A percentile compares a stretch with the other conserved stretches of the same genome.
Evolutionary conservation across 73 alveolate species (phyloP).

Genomic region (Loxodes magnus): DNA sequence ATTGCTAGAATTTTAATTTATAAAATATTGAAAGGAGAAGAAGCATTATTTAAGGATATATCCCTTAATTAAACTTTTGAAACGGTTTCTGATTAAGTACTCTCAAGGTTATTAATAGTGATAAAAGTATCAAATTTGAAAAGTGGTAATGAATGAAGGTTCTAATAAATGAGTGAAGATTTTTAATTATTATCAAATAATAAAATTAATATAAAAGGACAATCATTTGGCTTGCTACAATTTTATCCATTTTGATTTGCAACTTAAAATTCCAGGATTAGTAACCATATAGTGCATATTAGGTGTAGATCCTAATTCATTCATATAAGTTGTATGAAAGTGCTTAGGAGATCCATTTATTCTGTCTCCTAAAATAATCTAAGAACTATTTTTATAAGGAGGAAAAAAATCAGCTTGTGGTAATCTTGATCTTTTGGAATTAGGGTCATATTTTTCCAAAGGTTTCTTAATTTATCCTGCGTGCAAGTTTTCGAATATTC

Average conservation of each 20-base stretch:
- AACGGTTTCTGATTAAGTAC: no score
- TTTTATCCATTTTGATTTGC: conserved; percentile 36
- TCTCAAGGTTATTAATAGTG: no score
- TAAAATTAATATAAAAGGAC: no score
- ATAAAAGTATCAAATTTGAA: no score
- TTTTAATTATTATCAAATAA: no score
- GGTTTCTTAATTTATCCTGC: conserved; percentile 60
- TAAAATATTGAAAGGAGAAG: no score
- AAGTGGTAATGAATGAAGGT: no score
- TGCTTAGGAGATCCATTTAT: conserved; percentile 24
- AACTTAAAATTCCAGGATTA: conserved; percentile 49
- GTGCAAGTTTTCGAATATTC: conserved; percentile 22
- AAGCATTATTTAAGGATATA: no score
- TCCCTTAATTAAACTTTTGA: no score
- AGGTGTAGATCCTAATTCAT: conserved; percentile 9
- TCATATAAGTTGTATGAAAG: conserved; percentile 27
- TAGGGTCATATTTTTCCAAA: conserved; percentile 42
- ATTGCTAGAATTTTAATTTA: no score
- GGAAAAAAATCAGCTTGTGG: conserved; percentile 33
- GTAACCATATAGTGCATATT: conserved; percentile 33
- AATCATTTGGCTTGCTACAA: no score
- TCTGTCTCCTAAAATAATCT: conserved; percentile 34
- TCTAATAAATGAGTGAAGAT: no score
- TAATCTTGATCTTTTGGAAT: conserved; percentile 34
- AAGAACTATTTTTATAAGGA: conserved; percentile 35